Evolutionary conservation across 352 stramenopile genomes (phyloP).

Genomic region (Pythium chondricola): DNA sequence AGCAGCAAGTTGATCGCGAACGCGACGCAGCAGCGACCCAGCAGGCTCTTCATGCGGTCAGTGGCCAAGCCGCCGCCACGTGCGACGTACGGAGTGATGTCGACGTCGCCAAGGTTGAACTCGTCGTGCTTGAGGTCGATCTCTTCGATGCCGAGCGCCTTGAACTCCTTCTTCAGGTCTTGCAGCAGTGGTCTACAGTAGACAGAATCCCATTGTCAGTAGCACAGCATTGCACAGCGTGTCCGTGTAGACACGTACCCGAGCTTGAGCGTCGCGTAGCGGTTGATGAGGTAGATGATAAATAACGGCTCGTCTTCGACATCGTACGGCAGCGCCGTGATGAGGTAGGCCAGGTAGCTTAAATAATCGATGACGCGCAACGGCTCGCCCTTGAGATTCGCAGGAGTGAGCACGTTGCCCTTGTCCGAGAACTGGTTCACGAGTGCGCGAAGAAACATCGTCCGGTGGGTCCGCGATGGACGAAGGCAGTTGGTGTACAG

Average conservation of each 20-base stretch:
- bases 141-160: slow-evolving; percentile 21
- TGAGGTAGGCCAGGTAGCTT: slow-evolving; percentile 61
- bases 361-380: slow-evolving; percentile 56
- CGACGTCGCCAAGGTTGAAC: slow-evolving; percentile 34
- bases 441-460: slow-evolving; percentile 60
- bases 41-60: slow-evolving; percentile 7
- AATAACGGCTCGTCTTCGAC: slow-evolving; percentile 79
- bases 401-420: slow-evolving; percentile 29
- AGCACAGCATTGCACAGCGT: not conserved
- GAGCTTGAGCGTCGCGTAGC: slow-evolving; percentile 71
- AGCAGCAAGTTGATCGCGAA: slow-evolving; percentile 68
- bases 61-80: not conserved
- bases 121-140: slow-evolving; percentile 42
- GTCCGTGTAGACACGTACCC: slow-evolving; percentile 34
- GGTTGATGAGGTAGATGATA: slow-evolving; percentile 86
- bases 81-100: slow-evolving; percentile 26
- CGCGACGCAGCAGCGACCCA: slow-evolving; percentile 22
- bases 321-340: slow-evolving; percentile 70
- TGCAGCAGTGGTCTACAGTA: slow-evolving; percentile 46
- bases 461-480: slow-evolving; percentile 27
- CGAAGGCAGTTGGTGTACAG: slow-evolving; percentile 68
- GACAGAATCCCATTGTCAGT: not conserved
- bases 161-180: slow-evolving; percentile 46
- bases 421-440: slow-evolving; percentile 68
- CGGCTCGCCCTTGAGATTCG: slow-evolving; percentile 14